Conservation (phyloP, 2,329 filamentous ascomycete genomes). For the Phialophora chinensis region DNA sequence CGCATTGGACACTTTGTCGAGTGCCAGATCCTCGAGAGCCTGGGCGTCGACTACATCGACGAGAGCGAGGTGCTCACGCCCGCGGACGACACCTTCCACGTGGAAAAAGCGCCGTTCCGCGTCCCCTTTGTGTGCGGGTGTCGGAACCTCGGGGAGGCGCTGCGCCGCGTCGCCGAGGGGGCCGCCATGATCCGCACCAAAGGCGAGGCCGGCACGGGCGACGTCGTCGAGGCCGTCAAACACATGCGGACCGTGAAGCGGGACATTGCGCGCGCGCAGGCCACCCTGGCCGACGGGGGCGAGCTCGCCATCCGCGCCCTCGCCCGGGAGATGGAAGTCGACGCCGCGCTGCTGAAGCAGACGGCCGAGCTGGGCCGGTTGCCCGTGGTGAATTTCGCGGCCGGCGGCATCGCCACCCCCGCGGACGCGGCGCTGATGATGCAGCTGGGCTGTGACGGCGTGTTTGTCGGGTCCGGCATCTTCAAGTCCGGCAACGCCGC, state of each 20-base stretch:
- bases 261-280: constrained; percentile 75
- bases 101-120: constrained; percentile 82
- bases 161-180: constrained; percentile 87
- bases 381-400: constrained; percentile 97
- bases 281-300: constrained; percentile 55
- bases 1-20: constrained; percentile 98
- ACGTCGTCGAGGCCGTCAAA: constrained; percentile 93
- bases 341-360: constrained; percentile 80
- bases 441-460: constrained; percentile 97
- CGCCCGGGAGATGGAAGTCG: constrained; percentile 80
- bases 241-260: constrained; percentile 91
- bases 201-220: constrained; percentile 95
- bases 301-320: constrained; percentile 78
- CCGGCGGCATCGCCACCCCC: constrained; percentile 98
- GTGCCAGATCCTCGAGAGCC: constrained; percentile 93
- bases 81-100: constrained; percentile 87
- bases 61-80: constrained; percentile 97
- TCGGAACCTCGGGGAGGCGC: constrained; percentile 89
- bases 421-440: constrained; percentile 98
- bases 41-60: constrained; percentile 97
- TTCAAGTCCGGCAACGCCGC: constrained; percentile 95
- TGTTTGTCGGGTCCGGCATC: constrained; percentile 95
- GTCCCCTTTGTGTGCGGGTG: constrained; percentile 96
- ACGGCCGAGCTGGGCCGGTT: constrained; percentile 85
- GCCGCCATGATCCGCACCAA: constrained; percentile 99